Conservation (phyloP, 768 basidiomycete genomes). For the Mycena sanguinolenta region DNA sequence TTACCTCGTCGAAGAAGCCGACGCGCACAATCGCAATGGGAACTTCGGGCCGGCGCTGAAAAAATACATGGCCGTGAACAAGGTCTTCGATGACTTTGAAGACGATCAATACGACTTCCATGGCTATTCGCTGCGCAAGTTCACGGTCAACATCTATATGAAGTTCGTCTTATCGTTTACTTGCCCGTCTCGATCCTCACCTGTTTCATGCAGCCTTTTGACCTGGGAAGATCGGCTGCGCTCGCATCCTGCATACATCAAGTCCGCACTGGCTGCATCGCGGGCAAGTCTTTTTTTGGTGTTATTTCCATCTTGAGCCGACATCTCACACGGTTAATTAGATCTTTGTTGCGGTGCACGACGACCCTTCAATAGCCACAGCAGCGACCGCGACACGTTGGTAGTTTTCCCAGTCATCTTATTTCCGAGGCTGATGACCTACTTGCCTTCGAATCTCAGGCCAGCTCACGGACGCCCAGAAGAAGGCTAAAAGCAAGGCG, state of each 20-base stretch:
- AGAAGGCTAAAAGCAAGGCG: slow-evolving; percentile 89
- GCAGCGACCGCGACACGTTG: slow-evolving; percentile 50
- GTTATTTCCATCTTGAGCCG: neutral
- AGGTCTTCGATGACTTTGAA: slow-evolving; percentile 87
- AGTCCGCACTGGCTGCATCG: slow-evolving; percentile 78
- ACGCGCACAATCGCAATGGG: slow-evolving; percentile 73
- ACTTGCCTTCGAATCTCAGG: slow-evolving; percentile 41
- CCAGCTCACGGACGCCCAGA: slow-evolving; percentile 71
- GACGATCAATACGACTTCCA: slow-evolving; percentile 99
- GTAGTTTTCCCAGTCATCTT: neutral
- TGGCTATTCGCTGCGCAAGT: slow-evolving; percentile 91
- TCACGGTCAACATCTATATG: slow-evolving; percentile 87
- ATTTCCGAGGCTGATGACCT: neutral
- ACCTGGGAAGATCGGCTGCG: slow-evolving; percentile 86
- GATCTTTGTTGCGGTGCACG: slow-evolving; percentile 82
- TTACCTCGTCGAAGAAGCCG: slow-evolving; percentile 87
- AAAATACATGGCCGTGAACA: slow-evolving; percentile 81
- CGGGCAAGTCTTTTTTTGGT: slow-evolving; percentile 57
- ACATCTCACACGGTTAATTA: slow-evolving; percentile 43
- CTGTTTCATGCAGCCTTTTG: slow-evolving; percentile 67
- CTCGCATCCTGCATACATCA: slow-evolving; percentile 82
- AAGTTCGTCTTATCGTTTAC: slow-evolving; percentile 64
- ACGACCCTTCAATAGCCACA: slow-evolving; percentile 75
- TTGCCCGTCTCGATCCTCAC: slow-evolving; percentile 13
- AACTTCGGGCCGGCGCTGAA: slow-evolving; percentile 87